Base-by-base conservation (phyloP, 164 flowering plant species). In the Santalum album region DNA sequence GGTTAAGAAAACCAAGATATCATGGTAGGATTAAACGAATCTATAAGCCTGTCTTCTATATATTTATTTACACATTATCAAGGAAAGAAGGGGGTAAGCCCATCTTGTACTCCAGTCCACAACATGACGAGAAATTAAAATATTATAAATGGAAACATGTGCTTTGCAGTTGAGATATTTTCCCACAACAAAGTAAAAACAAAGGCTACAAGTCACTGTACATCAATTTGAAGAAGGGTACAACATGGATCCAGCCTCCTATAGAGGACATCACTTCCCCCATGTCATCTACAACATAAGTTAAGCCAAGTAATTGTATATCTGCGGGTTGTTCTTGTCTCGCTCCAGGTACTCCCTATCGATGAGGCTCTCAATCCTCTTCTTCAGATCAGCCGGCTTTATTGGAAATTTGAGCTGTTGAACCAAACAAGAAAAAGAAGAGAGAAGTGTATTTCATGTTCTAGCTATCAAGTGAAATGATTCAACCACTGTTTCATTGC, bases 271-370 rank as follows among this genome's bases (percentile, higher is more conserved):
- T 40, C 18, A 38, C 32, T 40, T 48, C 56, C 63, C 67, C 45
- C 73, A 54, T 62, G 49, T 44, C 49, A 55, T 43, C 56, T 67
- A 56, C 60, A 63, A 39, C 16, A 26, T 48, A 40, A 17, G 56
- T 70, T 65, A 89, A 2, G 98, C 98, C 51, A 92, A 70, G 73
- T 92, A 92, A 63, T 92, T 89, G 80, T 92, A 92, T 74, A 89
- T 77, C 72, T 92, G 98, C 0, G 98, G 88, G 53, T 92, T 92
- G 69, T 55, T 92, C 80, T 87, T 92, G 81, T 92, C 98, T 3
- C 98, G 76, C 73, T 92, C 96, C 68, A 92, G 71, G 72, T 89
- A 92, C 71, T 92, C 98, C 65, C 98, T 65, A 69, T 92, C 98
- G 11, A 89, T 92, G 20, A 92, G 82, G 72, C 96, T 89, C 54